Evolutionary conservation across 306 rosid species (phyloP).

Genomic region (Bauhinia variegata): DNA sequence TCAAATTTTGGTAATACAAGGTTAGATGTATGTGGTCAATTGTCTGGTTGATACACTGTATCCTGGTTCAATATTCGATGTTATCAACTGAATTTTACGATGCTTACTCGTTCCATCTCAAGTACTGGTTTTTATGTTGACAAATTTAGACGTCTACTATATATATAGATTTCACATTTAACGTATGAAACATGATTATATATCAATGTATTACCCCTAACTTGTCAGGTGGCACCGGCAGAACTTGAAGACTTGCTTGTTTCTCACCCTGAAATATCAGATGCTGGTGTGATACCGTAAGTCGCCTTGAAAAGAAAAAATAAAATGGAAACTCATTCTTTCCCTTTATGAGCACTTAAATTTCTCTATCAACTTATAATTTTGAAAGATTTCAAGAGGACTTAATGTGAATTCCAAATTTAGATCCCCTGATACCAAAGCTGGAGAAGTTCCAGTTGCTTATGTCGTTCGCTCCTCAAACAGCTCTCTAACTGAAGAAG

Average conservation of each 20-base stretch:
- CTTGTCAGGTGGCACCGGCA: constrained; percentile 54
- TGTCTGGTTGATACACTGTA: neutral
- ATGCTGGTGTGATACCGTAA: constrained; percentile 58
- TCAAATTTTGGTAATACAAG: neutral
- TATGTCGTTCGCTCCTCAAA: constrained; percentile 49
- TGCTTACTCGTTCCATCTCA: neutral
- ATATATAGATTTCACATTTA: neutral
- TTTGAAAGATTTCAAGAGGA: neutral
- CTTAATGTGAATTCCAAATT: constrained; percentile 24
- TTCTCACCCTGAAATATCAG: constrained; percentile 50
- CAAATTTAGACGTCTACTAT: neutral
- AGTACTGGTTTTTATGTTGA: neutral
- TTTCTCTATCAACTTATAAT: neutral
- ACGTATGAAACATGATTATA: neutral
- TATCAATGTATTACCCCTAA: neutral
- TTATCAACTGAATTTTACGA: neutral
- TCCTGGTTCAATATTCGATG: neutral
- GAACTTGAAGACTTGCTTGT: constrained; percentile 56
- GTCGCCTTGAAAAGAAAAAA: constrained; percentile 2
- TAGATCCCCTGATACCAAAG: constrained; percentile 55
- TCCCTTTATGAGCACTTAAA: neutral
- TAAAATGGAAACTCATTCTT: neutral
- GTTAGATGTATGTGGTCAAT: neutral
- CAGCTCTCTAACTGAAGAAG: constrained; percentile 42
- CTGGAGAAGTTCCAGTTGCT: constrained; percentile 65